These are phyloP conservation scores for Annulohypoxylon maeteangense DNA, from an alignment of 495 filamentous ascomycete genomes.

Conservation along the genomic window DNA sequence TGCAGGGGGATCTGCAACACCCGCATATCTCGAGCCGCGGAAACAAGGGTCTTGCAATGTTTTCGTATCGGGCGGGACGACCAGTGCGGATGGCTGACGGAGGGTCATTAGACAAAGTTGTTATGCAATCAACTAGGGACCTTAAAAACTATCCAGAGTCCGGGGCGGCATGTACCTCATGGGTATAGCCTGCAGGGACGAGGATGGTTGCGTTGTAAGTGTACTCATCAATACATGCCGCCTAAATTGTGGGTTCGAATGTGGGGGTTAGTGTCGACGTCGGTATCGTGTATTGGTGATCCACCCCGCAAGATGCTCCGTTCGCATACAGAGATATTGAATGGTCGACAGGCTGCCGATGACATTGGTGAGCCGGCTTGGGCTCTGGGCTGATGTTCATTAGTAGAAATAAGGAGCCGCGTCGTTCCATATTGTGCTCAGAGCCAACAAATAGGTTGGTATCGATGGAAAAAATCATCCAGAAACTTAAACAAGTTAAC, in stretches of 20 bases:
- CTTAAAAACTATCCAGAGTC: constrained; percentile 14
- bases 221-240: constrained; percentile 26
- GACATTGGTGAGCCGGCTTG: constrained; percentile 32
- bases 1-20: constrained; percentile 33
- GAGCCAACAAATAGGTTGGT: constrained; percentile 1
- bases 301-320: constrained; percentile 31
- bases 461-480: constrained; percentile 14
- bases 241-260: constrained; percentile 24
- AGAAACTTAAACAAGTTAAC: constrained; percentile 15
- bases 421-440: background rate
- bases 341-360: constrained; percentile 22
- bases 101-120: constrained; percentile 33
- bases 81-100: constrained; percentile 11
- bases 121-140: constrained; percentile 19
- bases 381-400: constrained; percentile 22
- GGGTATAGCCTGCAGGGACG: constrained; percentile 21
- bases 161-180: constrained; percentile 18
- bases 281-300: constrained; percentile 10
- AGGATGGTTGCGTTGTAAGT: constrained; percentile 19
- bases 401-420: constrained; percentile 16
- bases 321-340: constrained; percentile 17
- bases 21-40: constrained; percentile 29
- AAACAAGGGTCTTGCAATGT: constrained; percentile 30
- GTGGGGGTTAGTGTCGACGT: constrained; percentile 30
- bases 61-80: constrained; percentile 28